These are phyloP conservation scores for Coprinellus aureogranulatus DNA, from an alignment of 768 basidiomycete genomes.

Conservation along the genomic window DNA sequence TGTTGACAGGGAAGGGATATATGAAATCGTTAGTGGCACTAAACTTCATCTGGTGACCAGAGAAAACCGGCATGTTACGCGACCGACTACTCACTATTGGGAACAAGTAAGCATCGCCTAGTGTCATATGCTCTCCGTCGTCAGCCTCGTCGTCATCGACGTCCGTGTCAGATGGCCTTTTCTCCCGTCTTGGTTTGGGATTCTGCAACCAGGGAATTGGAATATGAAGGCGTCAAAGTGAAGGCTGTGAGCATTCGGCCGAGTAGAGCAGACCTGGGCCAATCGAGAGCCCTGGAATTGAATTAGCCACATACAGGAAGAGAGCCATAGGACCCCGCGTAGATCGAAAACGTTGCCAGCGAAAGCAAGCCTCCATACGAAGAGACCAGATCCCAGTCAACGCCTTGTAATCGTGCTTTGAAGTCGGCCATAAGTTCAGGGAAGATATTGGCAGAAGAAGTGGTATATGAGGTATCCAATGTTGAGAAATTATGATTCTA, in stretches of 20 bases:
- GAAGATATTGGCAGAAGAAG: background rate
- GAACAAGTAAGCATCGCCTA: constrained; percentile 71
- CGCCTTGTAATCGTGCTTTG: constrained; percentile 5
- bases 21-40: background rate
- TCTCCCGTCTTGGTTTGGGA: constrained; percentile 18
- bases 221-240: background rate
- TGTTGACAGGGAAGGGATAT: background rate
- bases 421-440: background rate
- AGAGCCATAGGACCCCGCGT: constrained; percentile 66
- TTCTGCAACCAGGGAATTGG: constrained; percentile 18
- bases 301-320: constrained; percentile 51
- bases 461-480: background rate
- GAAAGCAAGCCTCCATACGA: constrained; percentile 68
- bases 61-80: background rate
- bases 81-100: constrained; percentile 56
- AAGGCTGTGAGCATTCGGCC: background rate
- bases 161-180: constrained; percentile 6
- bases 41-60: background rate
- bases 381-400: constrained; percentile 59
- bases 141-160: constrained; percentile 52
- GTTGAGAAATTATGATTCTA: background rate
- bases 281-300: constrained; percentile 3
- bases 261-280: background rate
- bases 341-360: constrained; percentile 66
- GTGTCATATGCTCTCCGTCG: constrained; percentile 60